Conservation (phyloP, 1,284 basidiomycete genomes). For the Blastosporella zonata region DNA sequence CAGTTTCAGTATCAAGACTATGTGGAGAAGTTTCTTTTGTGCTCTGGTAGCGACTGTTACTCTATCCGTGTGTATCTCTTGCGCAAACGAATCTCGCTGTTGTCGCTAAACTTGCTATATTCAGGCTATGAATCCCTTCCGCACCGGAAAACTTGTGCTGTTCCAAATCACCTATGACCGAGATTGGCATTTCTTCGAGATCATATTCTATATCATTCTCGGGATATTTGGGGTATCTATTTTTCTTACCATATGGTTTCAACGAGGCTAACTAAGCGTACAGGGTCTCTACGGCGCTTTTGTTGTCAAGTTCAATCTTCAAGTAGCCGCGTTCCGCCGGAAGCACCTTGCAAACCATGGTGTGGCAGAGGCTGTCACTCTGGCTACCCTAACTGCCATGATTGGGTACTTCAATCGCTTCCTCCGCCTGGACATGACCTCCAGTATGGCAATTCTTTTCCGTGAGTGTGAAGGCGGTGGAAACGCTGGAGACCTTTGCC, state of each 20-base stretch:
- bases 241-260: background rate
- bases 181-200: conserved; percentile 99
- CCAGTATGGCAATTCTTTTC: conserved; percentile 95
- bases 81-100: conserved; percentile 7
- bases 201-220: conserved; percentile 93
- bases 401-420: conserved; percentile 96
- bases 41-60: conserved; percentile 96
- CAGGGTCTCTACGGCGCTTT: conserved; percentile 97
- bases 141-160: conserved; percentile 96
- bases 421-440: conserved; percentile 96
- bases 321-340: conserved; percentile 90
- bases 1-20: conserved; percentile 94
- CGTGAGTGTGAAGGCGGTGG: conserved; percentile 95
- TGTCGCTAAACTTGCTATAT: conserved; percentile 8
- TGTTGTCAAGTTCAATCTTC: conserved; percentile 95
- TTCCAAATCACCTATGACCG: conserved; percentile 98
- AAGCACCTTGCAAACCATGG: conserved; percentile 85
- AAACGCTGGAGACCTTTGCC: conserved; percentile 90
- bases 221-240: conserved; percentile 86
- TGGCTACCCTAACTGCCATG: conserved; percentile 88
- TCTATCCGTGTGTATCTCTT: conserved; percentile 67
- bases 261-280: conserved; percentile 1
- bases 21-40: conserved; percentile 98
- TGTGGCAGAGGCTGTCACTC: conserved; percentile 84
- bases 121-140: conserved; percentile 96